These are phyloP conservation scores for Rosa hybrid DNA, from an alignment of 331 rosid genomes.

Conservation along the genomic window DNA sequence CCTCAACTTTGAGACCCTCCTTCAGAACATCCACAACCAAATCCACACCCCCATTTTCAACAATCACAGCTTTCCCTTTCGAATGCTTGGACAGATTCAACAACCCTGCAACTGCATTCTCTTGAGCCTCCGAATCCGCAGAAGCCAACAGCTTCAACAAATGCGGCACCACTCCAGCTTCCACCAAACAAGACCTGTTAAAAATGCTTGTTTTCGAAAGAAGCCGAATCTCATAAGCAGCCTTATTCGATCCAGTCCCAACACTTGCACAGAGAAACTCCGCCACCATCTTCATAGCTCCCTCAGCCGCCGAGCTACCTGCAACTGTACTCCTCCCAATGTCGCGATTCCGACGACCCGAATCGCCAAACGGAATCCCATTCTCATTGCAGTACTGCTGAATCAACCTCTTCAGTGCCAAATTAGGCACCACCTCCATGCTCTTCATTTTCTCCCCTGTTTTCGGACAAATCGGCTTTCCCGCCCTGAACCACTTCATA, in stretches of 20 bases:
- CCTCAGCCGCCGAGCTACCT: conserved; percentile 54
- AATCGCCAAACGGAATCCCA: conserved; percentile 37
- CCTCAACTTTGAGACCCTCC: conserved; percentile 47
- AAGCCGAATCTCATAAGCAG: conserved; percentile 60
- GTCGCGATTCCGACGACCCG: conserved; percentile 39
- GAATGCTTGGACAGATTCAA: conserved; percentile 70
- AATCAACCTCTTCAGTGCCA: conserved; percentile 48
- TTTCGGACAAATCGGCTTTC: conserved; percentile 67
- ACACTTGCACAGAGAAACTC: conserved; percentile 36
- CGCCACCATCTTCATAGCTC: conserved; percentile 47
- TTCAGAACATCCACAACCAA: conserved; percentile 50
- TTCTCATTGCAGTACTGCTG: conserved; percentile 54
- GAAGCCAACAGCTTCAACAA: conserved; percentile 47
- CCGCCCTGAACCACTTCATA: conserved; percentile 68
- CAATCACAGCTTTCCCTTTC: conserved; percentile 44
- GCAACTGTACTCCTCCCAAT: conserved; percentile 24
- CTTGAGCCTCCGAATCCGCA: conserved; percentile 46
- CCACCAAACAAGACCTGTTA: conserved; percentile 68
- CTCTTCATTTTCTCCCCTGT: conserved; percentile 62
- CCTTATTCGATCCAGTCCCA: conserved; percentile 45
- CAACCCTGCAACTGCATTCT: conserved; percentile 68
- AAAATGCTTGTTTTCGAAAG: conserved; percentile 74
- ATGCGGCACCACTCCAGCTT: conserved; percentile 53
- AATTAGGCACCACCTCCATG: conserved; percentile 63
- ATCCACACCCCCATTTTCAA: conserved; percentile 54